These are phyloP conservation scores for Paratinospora sagittata DNA, from an alignment of 164 flowering plant species.

Conservation along the genomic window DNA sequence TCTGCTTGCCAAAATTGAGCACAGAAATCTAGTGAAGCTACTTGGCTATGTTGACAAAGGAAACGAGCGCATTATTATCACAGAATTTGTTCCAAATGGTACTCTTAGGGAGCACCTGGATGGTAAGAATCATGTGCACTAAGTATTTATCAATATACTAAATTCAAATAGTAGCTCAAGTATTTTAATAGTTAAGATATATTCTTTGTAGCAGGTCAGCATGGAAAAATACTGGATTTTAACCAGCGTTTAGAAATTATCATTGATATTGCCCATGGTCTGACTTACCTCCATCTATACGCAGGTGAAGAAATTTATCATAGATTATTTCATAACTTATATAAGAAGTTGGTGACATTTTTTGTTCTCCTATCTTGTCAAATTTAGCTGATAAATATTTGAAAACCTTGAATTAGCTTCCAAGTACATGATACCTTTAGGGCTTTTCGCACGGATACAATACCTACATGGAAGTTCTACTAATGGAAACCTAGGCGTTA, in stretches of 20 bases:
- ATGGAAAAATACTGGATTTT: constrained; percentile 75
- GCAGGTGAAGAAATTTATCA: constrained; percentile 4
- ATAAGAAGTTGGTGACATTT: no score
- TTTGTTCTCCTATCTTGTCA: no score
- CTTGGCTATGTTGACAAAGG: constrained; percentile 90
- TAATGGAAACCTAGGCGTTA: no score
- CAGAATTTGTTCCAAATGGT: constrained; percentile 87
- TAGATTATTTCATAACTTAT: background rate
- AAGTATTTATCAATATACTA: constrained; percentile 9
- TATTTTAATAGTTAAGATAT: constrained; percentile 6
- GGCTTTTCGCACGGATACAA: no score
- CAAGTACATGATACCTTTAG: no score
- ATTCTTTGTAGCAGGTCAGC: constrained; percentile 47
- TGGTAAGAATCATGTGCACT: constrained; percentile 46
- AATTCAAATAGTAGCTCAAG: background rate
- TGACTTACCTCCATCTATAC: constrained; percentile 70
- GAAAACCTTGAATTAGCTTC: no score
- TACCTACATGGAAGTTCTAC: no score
- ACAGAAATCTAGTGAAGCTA: constrained; percentile 78
- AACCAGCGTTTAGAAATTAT: constrained; percentile 82
- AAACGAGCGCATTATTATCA: constrained; percentile 76
- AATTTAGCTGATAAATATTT: no score
- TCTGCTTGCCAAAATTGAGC: constrained; percentile 84
- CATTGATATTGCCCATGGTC: constrained; percentile 85
- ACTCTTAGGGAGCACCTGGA: constrained; percentile 95